Conservation (phyloP, 1,139 yeast species). For the Candida labiduridarum region DNA sequence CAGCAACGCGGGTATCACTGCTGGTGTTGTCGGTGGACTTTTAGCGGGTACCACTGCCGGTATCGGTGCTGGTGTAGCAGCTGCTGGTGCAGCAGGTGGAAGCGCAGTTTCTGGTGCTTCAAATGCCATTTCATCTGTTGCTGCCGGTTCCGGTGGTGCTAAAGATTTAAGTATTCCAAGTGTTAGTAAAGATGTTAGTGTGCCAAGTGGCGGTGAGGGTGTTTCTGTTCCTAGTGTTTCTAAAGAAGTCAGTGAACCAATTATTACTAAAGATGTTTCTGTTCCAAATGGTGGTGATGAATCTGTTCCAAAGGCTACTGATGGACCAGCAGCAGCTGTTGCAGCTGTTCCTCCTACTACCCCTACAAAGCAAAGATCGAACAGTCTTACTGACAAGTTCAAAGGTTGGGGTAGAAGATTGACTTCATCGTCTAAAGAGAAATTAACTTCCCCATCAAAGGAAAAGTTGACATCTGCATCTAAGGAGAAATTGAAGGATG, state of each 20-base stretch:
- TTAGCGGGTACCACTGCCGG: conserved; percentile 14
- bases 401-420: conserved; percentile 27
- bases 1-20: conserved; percentile 15
- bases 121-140: conserved; percentile 7
- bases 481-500: conserved; percentile 2
- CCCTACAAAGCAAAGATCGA: conserved; percentile 17
- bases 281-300: conserved; percentile 5
- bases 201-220: neutral
- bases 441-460: neutral
- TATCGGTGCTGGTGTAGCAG: conserved; percentile 12
- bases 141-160: conserved; percentile 13
- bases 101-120: conserved; percentile 3
- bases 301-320: conserved; percentile 11
- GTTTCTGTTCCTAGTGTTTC: neutral
- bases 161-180: neutral
- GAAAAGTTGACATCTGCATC: conserved; percentile 4
- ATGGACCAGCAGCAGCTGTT: conserved; percentile 10
- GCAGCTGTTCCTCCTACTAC: conserved; percentile 14
- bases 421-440: conserved; percentile 6
- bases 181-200: conserved; percentile 2
- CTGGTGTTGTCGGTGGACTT: conserved; percentile 15
- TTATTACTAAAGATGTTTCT: conserved; percentile 5
- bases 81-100: conserved; percentile 12
- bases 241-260: neutral
- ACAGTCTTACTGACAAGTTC: conserved; percentile 24